Evolutionary conservation across 352 stramenopile genomes (phyloP).

Genomic region (Phytophthora pseudosyringae): DNA sequence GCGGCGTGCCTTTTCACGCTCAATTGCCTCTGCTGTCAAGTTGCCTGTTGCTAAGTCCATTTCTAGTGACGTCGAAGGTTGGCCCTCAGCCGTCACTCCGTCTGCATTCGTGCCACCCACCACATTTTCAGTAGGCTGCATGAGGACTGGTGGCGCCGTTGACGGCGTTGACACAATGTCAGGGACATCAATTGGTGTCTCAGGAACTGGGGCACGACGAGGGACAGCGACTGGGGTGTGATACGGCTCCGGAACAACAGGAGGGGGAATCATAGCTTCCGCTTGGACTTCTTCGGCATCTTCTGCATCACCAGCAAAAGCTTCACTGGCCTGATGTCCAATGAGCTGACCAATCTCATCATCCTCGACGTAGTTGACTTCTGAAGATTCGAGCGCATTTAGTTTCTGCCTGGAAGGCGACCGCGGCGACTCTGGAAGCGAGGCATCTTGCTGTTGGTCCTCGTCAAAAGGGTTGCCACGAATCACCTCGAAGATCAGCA

Average conservation of each 20-base stretch:
- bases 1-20: constrained; percentile 81
- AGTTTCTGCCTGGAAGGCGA: constrained; percentile 51
- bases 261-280: constrained; percentile 15
- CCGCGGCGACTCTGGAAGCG: constrained; percentile 51
- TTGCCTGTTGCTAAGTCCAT: constrained; percentile 67
- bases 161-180: constrained; percentile 64
- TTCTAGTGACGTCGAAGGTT: constrained; percentile 43
- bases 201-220: constrained; percentile 48
- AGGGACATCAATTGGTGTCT: constrained; percentile 73
- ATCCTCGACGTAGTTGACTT: constrained; percentile 79
- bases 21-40: constrained; percentile 78
- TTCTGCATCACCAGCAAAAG: constrained; percentile 46
- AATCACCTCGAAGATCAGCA: constrained; percentile 91
- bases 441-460: constrained; percentile 47
- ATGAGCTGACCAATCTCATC: constrained; percentile 82
- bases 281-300: constrained; percentile 36
- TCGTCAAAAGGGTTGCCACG: constrained; percentile 71
- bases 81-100: not conserved
- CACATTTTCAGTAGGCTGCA: constrained; percentile 21
- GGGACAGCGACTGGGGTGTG: constrained; percentile 21
- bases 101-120: constrained; percentile 19
- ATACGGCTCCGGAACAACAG: constrained; percentile 17
- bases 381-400: constrained; percentile 47
- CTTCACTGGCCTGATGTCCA: constrained; percentile 69
- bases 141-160: constrained; percentile 34